Evolutionary conservation across 2,329 filamentous ascomycete species (phyloP), one percentile per base, ranked within the genome.

Genomic region (Fusarium oxysporum): DNA sequence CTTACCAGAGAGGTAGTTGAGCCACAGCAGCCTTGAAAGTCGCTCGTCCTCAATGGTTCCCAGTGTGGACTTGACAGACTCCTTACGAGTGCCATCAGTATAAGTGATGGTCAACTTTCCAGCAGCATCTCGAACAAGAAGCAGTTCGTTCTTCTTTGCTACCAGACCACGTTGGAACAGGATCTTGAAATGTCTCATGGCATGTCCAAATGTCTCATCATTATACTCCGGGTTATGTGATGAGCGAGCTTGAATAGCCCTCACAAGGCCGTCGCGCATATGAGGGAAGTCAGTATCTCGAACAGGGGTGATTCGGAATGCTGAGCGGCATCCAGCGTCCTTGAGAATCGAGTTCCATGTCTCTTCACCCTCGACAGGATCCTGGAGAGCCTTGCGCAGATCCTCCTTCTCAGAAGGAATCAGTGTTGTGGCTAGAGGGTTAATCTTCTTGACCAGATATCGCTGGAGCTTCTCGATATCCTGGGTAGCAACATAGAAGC

Each of bases 281-380:
- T 99, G 96, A 73, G 92, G 90, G 82, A 98, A 98, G 82, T 98
- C 95, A 23, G 96, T 99, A 82, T 97, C 95, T 41, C 94, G 88
- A n/a, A 94, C 95, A 0, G 96, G 96, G 6, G 96, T 91, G 71
- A 99, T 92, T 50, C 96, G 89, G 83, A 97, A 91, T 0, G 92
- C 89, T 32, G 91, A 96, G 61, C 94, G 86, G n/a, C 96, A 89
- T 0, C 90, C 88, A 6, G 89, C 86, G 1, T 91, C 85, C 65
- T 86, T 85, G 32, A 98, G 83, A 6, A 97, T 85, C 19, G 87
- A 84, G 47, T 91, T 87, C 95, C 95, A 98, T 38, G 93, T 88
- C 73, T 89, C 86, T 73, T 93, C 92, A 71, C 93, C 91, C 73
- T 89, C 85, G 35, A 85, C 85, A 0, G 92, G 87, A 78, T 97